Evolutionary conservation across 768 basidiomycete genomes (phyloP).

Genomic region (Suillus alpinus): DNA sequence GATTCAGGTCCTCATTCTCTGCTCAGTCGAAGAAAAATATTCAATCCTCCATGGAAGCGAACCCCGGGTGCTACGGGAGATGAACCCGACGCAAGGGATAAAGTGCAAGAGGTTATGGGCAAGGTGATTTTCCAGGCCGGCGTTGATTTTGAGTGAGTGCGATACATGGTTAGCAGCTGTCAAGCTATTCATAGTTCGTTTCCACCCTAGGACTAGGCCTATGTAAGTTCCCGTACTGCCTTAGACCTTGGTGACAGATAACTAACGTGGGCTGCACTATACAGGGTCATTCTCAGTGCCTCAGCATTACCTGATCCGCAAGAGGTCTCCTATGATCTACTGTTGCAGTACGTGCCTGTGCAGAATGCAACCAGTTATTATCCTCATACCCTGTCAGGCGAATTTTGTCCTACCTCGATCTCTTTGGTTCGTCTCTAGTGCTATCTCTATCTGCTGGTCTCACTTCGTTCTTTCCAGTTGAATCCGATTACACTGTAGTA

Average conservation of each 20-base stretch:
- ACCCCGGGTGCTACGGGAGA: constrained; percentile 22
- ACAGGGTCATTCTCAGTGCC: constrained; percentile 79
- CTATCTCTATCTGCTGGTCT: background rate
- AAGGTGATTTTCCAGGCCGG: constrained; percentile 86
- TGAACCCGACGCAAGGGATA: constrained; percentile 34
- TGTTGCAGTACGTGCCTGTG: constrained; percentile 57
- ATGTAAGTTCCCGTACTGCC: constrained; percentile 53
- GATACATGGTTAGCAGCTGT: constrained; percentile 3
- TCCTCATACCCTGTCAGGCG: constrained; percentile 42
- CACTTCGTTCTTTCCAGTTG: constrained; percentile 48
- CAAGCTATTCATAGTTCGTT: constrained; percentile 6
- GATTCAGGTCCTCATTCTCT: constrained; percentile 17
- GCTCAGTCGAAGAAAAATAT: constrained; percentile 37
- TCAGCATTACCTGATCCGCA: constrained; percentile 80
- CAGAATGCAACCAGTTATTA: constrained; percentile 6
- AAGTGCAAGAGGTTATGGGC: constrained; percentile 61
- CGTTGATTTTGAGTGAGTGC: constrained; percentile 81
- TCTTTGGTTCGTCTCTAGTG: constrained; percentile 58
- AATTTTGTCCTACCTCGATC: constrained; percentile 74
- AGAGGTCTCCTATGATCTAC: constrained; percentile 71
- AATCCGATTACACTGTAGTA: constrained; percentile 84
- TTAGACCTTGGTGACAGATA: background rate
- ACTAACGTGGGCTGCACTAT: constrained; percentile 1
- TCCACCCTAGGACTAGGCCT: constrained; percentile 65
- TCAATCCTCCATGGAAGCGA: constrained; percentile 56